Evolutionary conservation across 345 rosid genomes (phyloP), one percentile per base, ranked within the genome.

Genomic region (Cardamine resedifolia): DNA sequence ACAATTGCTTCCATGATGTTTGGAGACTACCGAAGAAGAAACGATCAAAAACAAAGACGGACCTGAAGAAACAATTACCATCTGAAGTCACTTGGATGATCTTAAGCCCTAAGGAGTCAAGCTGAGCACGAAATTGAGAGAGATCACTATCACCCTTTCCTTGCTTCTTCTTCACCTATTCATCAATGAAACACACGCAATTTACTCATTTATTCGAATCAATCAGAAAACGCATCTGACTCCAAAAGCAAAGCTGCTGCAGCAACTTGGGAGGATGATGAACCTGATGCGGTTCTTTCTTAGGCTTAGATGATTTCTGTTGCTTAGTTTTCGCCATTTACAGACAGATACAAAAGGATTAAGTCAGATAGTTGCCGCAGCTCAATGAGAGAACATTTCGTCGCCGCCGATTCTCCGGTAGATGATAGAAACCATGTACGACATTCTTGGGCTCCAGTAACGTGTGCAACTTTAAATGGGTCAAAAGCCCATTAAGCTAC

Each of bases 31-130:
- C 4, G n/a, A 0, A 12, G 44, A 39, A 12, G 44, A 39, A 39
- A 36, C 15, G 14, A 36, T 36, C 1, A 2, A 18, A 15, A 60
- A 23, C 20, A 60, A 60, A 74, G 41, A 72, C 90, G 27, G 74
- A 94, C 97, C 98, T 91, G 95, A 94, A 94, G 78, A 94, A 87
- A 79, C 97, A 91, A 79, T 91, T 94, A 81, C 98, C 97, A 68
- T 94, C 98, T 20, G 97, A 83, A 21, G 96, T 91, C 26, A 94
- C 87, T 68, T 88, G 81, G 72, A 91, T 77, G 28, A 91, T 85
- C 78, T 88, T 80, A 50, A 94, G 84, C 11, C 95, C 93, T 75
- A 86, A 84, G 14, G 81, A 68, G 48, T 94, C 95, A 39, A 91
- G 85, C 83, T 89, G 95, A 33, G 82, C 68, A 30, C 79, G 83